Conservation (phyloP, 108 stramenopile genomes). For the Nitzschia sp. region DNA sequence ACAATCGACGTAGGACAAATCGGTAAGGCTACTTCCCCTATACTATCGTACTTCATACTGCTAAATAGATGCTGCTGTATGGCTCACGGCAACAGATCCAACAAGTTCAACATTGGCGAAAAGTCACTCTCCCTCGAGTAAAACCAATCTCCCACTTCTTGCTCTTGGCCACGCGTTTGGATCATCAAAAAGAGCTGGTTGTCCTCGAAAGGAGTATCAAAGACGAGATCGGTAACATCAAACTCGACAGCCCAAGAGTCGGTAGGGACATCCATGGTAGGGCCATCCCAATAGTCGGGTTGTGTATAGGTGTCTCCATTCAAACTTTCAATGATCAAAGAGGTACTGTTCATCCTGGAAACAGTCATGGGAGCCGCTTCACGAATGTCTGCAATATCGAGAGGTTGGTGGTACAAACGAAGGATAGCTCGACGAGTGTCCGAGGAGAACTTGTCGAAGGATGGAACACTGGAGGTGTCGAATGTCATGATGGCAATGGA, state of each 20-base stretch:
- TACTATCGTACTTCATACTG: too few relatives aligned
- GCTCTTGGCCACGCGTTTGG: constrained; percentile 6
- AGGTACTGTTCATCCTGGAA: background rate
- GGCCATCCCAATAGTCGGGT: constrained; percentile 13
- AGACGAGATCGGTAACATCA: constrained; percentile 9
- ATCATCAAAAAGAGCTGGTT: constrained; percentile 7
- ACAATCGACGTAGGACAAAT: too few relatives aligned
- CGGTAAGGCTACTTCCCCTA: too few relatives aligned
- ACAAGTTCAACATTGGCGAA: background rate
- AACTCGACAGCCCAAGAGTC: background rate
- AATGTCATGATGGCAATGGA: constrained; percentile 5
- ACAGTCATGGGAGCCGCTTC: constrained; percentile 14
- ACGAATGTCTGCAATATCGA: background rate
- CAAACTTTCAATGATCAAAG: background rate
- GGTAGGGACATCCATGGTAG: background rate
- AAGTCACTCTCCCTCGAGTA: constrained; percentile 10
- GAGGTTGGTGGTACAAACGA: background rate
- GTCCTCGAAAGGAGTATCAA: constrained; percentile 1
- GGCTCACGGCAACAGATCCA: background rate
- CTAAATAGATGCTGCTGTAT: too few relatives aligned
- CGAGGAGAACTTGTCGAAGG: background rate
- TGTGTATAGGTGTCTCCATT: constrained; percentile 1
- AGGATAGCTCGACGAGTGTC: background rate
- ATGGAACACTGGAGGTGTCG: constrained; percentile 6
- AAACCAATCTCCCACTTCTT: constrained; percentile 8